Evolutionary conservation across 495 filamentous ascomycete species (phyloP), one percentile per base, ranked within the genome.

Genomic region (Astrothelium macrocarpum): DNA sequence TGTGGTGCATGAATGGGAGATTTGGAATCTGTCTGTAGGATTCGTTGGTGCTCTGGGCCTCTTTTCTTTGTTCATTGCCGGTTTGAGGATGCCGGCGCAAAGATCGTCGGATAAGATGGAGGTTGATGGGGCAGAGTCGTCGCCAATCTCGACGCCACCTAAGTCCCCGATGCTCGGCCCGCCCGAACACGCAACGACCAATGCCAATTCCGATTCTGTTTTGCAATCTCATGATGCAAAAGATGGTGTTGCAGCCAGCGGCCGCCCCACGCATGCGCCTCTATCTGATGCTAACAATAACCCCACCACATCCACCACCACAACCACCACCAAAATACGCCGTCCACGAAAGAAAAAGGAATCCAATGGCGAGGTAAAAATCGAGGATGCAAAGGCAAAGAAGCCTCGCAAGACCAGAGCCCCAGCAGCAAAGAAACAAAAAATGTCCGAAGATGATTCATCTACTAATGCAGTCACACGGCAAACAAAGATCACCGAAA

Each of bases 371-470:
- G 80, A 82, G 23, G 76, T 71, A 5, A 69, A 71, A 45, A 61
- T 64, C 46, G 75, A 67, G 42, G 75, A 79, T 67, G 72, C 68
- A n/a, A 70, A 81, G 23, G 73, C 69, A 42, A 72, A 80, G 23
- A 86, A 85, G 70, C 74, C 75, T 49, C 79, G 80, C 59, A 80
- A 80, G 61, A 74, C 78, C 12, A 70, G 82, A 58, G 85, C 84
- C 65, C 79, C 82, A 12, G 80, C 78, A 66, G 83, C 86, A 53
- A 79, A 82, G 70, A 83, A 70, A 64, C 64, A 64, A 58, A 73
- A 82, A 75, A 66, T 62, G 12, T 61, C 73, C 16, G 66, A 70
- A 32, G 77, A 78, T 68, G 65, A 43, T 77, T 72, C 77, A 66
- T 23, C 69, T 34, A 34, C 56, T 26, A 76, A 69, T 72, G 74